Conservation (phyloP, 495 filamentous ascomycete genomes). For the Pseudoneurospora amorphoporcata region DNA sequence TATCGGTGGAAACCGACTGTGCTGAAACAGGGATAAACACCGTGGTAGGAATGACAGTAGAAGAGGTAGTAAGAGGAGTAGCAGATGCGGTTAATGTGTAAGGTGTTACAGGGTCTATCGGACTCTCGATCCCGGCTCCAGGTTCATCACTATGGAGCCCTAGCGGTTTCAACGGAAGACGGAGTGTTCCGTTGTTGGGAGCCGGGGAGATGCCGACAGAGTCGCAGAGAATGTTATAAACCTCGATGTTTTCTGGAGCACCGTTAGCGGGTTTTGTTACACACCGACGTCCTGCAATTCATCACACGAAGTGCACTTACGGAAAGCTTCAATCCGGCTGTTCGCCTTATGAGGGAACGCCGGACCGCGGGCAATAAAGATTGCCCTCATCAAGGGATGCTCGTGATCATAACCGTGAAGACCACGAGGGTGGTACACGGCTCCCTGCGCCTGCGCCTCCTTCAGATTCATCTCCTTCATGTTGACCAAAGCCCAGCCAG, state of each 20-base stretch:
- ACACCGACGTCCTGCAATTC: background rate
- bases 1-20: constrained; percentile 3
- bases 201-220: constrained; percentile 57
- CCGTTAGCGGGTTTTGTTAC: constrained; percentile 11
- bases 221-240: constrained; percentile 91
- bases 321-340: constrained; percentile 71
- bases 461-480: constrained; percentile 64
- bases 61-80: background rate
- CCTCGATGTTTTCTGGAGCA: constrained; percentile 75
- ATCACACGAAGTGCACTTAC: constrained; percentile 41
- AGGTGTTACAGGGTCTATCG: constrained; percentile 22
- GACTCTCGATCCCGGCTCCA: constrained; percentile 18
- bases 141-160: constrained; percentile 47
- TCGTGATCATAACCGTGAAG: constrained; percentile 87
- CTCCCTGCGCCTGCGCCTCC: constrained; percentile 47
- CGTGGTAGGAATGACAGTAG: background rate
- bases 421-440: constrained; percentile 62
- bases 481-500: constrained; percentile 81
- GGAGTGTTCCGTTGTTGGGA: constrained; percentile 81
- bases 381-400: constrained; percentile 83
- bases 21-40: background rate
- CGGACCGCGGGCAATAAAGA: constrained; percentile 81
- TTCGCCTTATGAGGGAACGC: constrained; percentile 78
- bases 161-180: constrained; percentile 60
- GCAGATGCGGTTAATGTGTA: constrained; percentile 2